phyloP scores from a whole-genome alignment of 345 rosid genomes.

The Salix koriyanagi region DNA sequence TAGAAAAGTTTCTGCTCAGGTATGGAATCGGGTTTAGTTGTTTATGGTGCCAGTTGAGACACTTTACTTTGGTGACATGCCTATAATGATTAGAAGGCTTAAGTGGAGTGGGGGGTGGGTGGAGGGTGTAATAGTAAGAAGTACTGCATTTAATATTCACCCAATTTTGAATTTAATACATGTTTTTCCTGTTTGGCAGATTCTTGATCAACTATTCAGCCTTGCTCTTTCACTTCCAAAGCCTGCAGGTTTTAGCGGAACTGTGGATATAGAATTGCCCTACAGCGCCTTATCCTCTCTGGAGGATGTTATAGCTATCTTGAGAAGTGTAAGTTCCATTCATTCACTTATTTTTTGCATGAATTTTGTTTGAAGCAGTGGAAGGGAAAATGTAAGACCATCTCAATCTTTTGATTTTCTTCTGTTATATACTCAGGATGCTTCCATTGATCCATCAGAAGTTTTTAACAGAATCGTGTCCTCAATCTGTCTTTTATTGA shows the following conservation, averaged over 20 bases:
- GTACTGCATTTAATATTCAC: constrained; percentile 7
- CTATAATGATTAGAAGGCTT: constrained; percentile 9
- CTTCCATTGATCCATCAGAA: constrained; percentile 97
- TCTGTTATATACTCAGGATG: constrained; percentile 56
- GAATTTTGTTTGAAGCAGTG: constrained; percentile 6
- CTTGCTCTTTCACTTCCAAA: constrained; percentile 88
- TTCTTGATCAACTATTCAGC: constrained; percentile 91
- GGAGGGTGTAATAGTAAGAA: neutral
- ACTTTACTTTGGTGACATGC: neutral
- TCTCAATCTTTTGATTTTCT: neutral
- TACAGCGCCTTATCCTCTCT: constrained; percentile 83
- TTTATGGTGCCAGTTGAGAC: neutral
- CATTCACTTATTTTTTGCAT: constrained; percentile 6
- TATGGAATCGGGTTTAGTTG: constrained; percentile 24
- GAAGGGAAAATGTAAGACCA: neutral
- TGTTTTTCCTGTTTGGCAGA: constrained; percentile 38
- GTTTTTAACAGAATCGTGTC: constrained; percentile 90
- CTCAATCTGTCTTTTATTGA: constrained; percentile 65
- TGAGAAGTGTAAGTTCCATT: constrained; percentile 65
- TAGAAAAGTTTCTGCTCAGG: constrained; percentile 92
- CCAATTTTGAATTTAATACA: constrained; percentile 5
- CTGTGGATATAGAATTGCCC: constrained; percentile 59
- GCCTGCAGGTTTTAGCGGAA: constrained; percentile 45
- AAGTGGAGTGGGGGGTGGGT: neutral
- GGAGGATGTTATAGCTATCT: constrained; percentile 92